A percentile compares a stretch with the other conserved stretches of the same genome.
phyloP scores from a whole-genome alignment of 371 early-diverging fungal species.

The Apophysomyces elegans region DNA sequence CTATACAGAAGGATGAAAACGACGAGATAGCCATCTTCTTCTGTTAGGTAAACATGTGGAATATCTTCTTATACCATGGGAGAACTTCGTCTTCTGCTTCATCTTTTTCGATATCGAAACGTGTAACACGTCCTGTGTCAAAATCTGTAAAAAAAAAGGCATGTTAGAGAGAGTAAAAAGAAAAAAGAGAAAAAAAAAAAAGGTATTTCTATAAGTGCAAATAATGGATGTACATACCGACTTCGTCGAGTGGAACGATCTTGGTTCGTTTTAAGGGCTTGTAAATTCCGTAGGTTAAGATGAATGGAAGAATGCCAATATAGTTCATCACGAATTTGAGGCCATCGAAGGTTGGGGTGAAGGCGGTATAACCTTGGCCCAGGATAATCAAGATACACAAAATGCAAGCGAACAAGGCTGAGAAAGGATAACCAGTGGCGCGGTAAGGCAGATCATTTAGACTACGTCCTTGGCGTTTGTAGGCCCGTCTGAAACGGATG shows the following conservation, averaged over 20 bases:
- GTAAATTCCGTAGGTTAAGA: constrained; percentile 40
- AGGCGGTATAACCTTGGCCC: constrained; percentile 49
- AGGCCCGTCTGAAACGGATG: constrained; percentile 78
- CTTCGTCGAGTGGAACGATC: constrained; percentile 56
- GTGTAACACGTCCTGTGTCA: constrained; percentile 38
- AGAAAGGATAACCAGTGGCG: constrained; percentile 69
- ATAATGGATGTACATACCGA: constrained; percentile 34
- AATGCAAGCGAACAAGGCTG: constrained; percentile 49
- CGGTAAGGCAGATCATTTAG: constrained; percentile 69
- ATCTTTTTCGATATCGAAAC: constrained; percentile 37
- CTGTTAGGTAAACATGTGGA: constrained; percentile 13
- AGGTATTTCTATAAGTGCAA: background rate
- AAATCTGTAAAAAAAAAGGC: constrained; percentile 20
- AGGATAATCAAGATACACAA: constrained; percentile 52
- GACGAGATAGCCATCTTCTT: background rate
- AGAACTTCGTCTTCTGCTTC: constrained; percentile 25
- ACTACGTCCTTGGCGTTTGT: constrained; percentile 63
- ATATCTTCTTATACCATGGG: constrained; percentile 19
- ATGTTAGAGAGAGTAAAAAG: background rate
- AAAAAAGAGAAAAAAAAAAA: constrained; percentile 11
- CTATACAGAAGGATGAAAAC: constrained; percentile 2
- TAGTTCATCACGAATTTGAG: constrained; percentile 29
- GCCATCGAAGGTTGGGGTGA: constrained; percentile 31
- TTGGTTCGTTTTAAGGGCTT: constrained; percentile 50
- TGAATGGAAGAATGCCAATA: constrained; percentile 41